Percentiles rank a stretch among this genome's conserved stretches.
These are phyloP conservation scores for Ochetophila trinervis DNA, from an alignment of 306 rosid genomes.

Conservation along the genomic window DNA sequence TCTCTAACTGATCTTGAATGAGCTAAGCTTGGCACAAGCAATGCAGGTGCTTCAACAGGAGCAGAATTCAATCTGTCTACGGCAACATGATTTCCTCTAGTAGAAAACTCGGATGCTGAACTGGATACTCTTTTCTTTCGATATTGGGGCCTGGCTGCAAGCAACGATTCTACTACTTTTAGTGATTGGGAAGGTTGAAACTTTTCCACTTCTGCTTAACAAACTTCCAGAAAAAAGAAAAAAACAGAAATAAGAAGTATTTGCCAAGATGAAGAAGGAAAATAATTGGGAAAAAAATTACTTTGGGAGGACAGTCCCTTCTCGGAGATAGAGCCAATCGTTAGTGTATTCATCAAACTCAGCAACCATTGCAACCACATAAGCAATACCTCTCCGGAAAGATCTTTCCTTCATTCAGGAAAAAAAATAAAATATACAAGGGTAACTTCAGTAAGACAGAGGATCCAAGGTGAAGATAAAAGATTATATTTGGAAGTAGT, in stretches of 20 bases:
- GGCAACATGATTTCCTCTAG: conserved; percentile 32
- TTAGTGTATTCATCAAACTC: conserved; percentile 87
- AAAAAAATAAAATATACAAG: conserved; percentile 21
- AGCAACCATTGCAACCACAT: conserved; percentile 80
- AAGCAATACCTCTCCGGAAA: conserved; percentile 66
- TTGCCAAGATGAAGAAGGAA: conserved; percentile 8
- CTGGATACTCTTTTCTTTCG: conserved; percentile 50
- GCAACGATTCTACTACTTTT: conserved; percentile 36
- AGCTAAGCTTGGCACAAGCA: conserved; percentile 64
- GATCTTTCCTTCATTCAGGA: conserved; percentile 76
- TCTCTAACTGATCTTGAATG: conserved; percentile 68
- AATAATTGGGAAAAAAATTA: conserved; percentile 30
- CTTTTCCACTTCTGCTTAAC: background rate
- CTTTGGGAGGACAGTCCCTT: conserved; percentile 79
- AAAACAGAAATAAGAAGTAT: background rate
- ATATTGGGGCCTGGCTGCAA: conserved; percentile 91
- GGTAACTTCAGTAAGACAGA: conserved; percentile 16
- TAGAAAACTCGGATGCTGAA: conserved; percentile 45
- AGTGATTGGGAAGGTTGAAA: conserved; percentile 10
- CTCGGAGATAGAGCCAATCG: conserved; percentile 85
- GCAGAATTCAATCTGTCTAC: conserved; percentile 32
- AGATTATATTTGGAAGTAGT: background rate
- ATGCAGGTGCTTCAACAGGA: conserved; percentile 72
- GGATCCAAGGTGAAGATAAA: conserved; percentile 9
- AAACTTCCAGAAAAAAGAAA: background rate